Percentiles rank a stretch among this genome's conserved stretches.
Evolutionary conservation across 345 rosid species (phyloP).

Genomic region (Reutealis trisperma): DNA sequence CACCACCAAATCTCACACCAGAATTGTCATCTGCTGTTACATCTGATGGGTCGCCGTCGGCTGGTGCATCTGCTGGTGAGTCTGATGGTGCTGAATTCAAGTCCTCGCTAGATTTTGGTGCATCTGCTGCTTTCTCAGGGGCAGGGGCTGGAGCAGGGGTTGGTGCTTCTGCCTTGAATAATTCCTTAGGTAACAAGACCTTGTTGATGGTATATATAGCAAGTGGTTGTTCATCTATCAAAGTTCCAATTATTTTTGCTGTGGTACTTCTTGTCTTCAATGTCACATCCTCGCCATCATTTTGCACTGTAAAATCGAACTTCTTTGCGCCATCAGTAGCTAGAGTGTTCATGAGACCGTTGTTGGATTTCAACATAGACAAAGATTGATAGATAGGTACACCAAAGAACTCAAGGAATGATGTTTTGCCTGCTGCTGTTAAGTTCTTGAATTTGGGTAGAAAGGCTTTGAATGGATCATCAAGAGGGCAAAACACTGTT

Average conservation of each 20-base stretch:
- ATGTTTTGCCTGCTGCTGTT: conserved; percentile 61
- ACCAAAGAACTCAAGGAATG: conserved; percentile 71
- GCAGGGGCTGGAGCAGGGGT: conserved; percentile 71
- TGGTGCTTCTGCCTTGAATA: conserved; percentile 61
- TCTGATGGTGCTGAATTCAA: conserved; percentile 44
- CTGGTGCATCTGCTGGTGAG: conserved; percentile 74
- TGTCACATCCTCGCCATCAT: conserved; percentile 72
- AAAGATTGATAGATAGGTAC: conserved; percentile 74
- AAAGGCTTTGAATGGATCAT: conserved; percentile 81
- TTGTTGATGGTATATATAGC: conserved; percentile 66
- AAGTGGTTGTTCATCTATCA: conserved; percentile 77
- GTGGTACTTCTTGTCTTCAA: conserved; percentile 70
- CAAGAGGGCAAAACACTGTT: conserved; percentile 95
- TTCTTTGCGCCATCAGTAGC: conserved; percentile 84
- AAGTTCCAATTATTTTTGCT: conserved; percentile 62
- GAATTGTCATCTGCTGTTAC: conserved; percentile 55
- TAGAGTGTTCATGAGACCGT: conserved; percentile 85
- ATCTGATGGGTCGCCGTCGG: conserved; percentile 47
- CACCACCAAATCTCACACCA: conserved; percentile 40
- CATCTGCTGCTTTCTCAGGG: conserved; percentile 59
- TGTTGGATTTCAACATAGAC: conserved; percentile 78
- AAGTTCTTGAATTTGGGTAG: conserved; percentile 79
- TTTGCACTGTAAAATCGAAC: conserved; percentile 82
- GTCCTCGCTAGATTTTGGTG: conserved; percentile 56
- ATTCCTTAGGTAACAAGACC: conserved; percentile 76